Base-by-base conservation (phyloP, 1,284 basidiomycete genomes). In the Apiotrichum domesticum region DNA sequence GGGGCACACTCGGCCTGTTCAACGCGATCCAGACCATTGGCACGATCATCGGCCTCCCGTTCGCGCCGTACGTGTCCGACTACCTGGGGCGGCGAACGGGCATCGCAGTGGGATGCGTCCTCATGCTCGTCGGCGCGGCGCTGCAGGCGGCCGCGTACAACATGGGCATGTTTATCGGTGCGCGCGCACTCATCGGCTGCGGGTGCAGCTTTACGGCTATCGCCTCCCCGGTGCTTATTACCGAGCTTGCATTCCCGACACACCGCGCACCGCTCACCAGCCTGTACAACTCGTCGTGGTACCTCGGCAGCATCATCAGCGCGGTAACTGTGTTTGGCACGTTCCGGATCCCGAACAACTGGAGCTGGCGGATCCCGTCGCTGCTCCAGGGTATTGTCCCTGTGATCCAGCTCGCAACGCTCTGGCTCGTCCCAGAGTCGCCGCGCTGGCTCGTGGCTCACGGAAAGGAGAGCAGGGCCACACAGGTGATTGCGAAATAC, bases 401-500 rank as follows among this genome's bases (percentile, higher is more conserved):
- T 6, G 39, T 57, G 14, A 8, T 62, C 39, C 60, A 62, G 55
- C 21, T 63, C n/a, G 10, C 34, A 33, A 46, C 58, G 33, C 46
- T 65, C 29, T 60, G 58, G 57, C 53, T 59, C 32, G 58, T 61
- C 21, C 66, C 66, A 6, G 65, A 65, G 10, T 54, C 73, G 46
- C 67, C 69, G 1, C 57, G 61, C 15, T 62, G 61, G 61, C 56
- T 62, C 42, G 47, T 67, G 7, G 55, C 69, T 40, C 55, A 64
- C 39, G 59, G 62, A 14, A 51, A 59, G 51, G 57, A 58, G 29
- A 53, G 57, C 15, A 15, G 52, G 43, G 62, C 62, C 3, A 35
- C 95, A 37, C 91, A 91, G 1, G 94, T 96, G 79, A 80, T 97
- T 34, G 87, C 90, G 41, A 91, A 92, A 73, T 93, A 90, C 69